A percentile compares a stretch with the other conserved stretches of the same genome.
phyloP scores from a whole-genome alignment of 2,329 filamentous ascomycete species.

The Coniochaeta prunicola region DNA sequence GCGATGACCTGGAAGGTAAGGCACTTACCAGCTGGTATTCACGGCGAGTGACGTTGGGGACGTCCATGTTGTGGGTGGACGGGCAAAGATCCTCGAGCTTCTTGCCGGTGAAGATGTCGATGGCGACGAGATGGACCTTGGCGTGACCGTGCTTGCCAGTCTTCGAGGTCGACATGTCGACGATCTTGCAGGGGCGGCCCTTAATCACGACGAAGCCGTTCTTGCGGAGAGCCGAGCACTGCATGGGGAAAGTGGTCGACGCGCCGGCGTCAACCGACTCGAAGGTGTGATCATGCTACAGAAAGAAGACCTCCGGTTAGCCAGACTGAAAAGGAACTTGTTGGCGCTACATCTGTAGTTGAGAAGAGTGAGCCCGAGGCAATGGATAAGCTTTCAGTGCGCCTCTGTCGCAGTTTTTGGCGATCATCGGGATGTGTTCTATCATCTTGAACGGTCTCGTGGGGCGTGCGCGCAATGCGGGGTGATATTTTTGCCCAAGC shows the following conservation, averaged over 20 bases:
- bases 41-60: slow-evolving; percentile 83
- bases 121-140: slow-evolving; percentile 97
- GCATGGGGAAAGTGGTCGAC: slow-evolving; percentile 91
- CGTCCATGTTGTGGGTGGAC: slow-evolving; percentile 97
- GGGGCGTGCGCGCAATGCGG: slow-evolving; percentile 32
- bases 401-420: neutral
- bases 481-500: slow-evolving; percentile 31
- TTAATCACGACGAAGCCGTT: slow-evolving; percentile 99
- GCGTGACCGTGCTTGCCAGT: slow-evolving; percentile 99
- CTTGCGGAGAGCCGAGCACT: slow-evolving; percentile 99
- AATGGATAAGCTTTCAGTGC: neutral
- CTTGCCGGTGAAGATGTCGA: slow-evolving; percentile 99
- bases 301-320: slow-evolving; percentile 1
- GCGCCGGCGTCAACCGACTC: slow-evolving; percentile 94
- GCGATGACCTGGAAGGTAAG: slow-evolving; percentile 5
- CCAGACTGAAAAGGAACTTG: neutral
- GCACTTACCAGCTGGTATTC: slow-evolving; percentile 89
- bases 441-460: slow-evolving; percentile 1
- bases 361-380: too few relatives aligned
- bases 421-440: neutral
- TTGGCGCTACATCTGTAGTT: too few relatives aligned
- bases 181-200: slow-evolving; percentile 98
- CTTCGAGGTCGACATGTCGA: slow-evolving; percentile 99
- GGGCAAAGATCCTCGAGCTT: slow-evolving; percentile 99
- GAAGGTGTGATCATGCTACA: slow-evolving; percentile 66